phyloP scores from a whole-genome alignment of 345 rosid species.

The Anacardium occidentale region DNA sequence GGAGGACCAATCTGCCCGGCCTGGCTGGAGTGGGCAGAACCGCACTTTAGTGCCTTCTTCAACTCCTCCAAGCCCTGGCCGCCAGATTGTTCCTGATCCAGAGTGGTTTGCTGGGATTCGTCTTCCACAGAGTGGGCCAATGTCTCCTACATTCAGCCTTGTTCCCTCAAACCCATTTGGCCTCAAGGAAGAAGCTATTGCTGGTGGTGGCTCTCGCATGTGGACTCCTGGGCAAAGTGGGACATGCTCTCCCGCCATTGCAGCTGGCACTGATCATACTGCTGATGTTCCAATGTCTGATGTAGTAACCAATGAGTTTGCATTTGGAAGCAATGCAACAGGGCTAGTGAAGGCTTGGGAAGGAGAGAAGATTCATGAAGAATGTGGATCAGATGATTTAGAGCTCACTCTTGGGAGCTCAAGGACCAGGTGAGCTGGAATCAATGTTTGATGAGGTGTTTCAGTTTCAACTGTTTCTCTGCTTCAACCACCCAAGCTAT shows the following conservation, averaged over 20 bases:
- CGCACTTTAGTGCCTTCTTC: conserved; percentile 65
- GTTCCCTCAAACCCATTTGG: conserved; percentile 77
- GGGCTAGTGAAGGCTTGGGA: conserved; percentile 97
- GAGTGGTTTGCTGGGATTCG: conserved; percentile 84
- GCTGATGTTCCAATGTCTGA: conserved; percentile 85
- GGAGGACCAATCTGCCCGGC: conserved; percentile 58
- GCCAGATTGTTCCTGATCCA: conserved; percentile 70
- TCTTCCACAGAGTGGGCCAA: conserved; percentile 66
- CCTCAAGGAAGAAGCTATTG: conserved; percentile 57
- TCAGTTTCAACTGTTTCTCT: background rate
- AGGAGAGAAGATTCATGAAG: conserved; percentile 97
- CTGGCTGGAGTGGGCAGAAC: conserved; percentile 50
- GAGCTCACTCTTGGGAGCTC: conserved; percentile 98
- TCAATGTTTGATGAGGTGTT: background rate
- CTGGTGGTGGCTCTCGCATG: conserved; percentile 73
- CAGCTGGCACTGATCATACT: conserved; percentile 68
- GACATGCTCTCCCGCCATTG: conserved; percentile 85
- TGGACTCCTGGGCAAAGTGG: conserved; percentile 99
- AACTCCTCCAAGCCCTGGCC: conserved; percentile 95
- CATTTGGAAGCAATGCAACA: conserved; percentile 64
- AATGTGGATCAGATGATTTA: conserved; percentile 86
- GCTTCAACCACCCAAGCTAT: conserved; percentile 7
- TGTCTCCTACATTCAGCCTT: conserved; percentile 91
- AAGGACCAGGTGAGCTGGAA: conserved; percentile 51
- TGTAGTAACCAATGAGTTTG: conserved; percentile 72